Evolutionary conservation across 805 yeast genomes (phyloP).

Genomic region (Candida cerambycidarum): DNA sequence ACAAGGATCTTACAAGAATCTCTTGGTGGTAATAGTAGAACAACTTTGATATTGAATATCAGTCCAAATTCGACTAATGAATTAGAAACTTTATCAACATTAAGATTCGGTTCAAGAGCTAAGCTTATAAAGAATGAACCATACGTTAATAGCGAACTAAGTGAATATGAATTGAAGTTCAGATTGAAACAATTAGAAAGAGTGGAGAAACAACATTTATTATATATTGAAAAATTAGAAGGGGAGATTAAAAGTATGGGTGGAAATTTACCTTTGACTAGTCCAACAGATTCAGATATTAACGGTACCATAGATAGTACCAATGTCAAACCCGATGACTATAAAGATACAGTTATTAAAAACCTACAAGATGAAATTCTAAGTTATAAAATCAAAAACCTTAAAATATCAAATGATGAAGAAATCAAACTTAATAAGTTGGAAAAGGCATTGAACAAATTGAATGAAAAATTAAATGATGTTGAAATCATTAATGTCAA

Average conservation of each 20-base stretch:
- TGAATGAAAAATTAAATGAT: slow-evolving; percentile 59
- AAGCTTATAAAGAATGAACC: slow-evolving; percentile 73
- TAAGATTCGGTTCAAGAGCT: slow-evolving; percentile 87
- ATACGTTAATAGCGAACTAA: slow-evolving; percentile 59
- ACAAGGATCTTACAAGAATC: slow-evolving; percentile 77
- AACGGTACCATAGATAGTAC: too few species aligned
- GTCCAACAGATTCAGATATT: background rate
- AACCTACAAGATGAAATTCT: slow-evolving; percentile 31
- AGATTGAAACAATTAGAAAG: slow-evolving; percentile 36
- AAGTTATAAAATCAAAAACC: slow-evolving; percentile 28
- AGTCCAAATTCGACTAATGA: slow-evolving; percentile 76
- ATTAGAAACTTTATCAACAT: slow-evolving; percentile 83
- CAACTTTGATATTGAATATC: slow-evolving; percentile 82
- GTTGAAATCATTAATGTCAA: slow-evolving; percentile 61
- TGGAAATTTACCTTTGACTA: slow-evolving; percentile 22
- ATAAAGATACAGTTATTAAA: slow-evolving; percentile 29
- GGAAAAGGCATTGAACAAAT: slow-evolving; percentile 57
- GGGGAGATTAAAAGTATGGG: slow-evolving; percentile 27
- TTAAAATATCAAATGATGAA: slow-evolving; percentile 37
- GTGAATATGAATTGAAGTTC: slow-evolving; percentile 48
- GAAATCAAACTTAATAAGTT: slow-evolving; percentile 52
- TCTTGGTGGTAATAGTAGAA: slow-evolving; percentile 84
- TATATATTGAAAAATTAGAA: slow-evolving; percentile 42
- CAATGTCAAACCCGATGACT: too few species aligned
- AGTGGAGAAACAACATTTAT: slow-evolving; percentile 26